phyloP scores from a whole-genome alignment of 768 basidiomycete species.

The Hygrocybe punicea region DNA sequence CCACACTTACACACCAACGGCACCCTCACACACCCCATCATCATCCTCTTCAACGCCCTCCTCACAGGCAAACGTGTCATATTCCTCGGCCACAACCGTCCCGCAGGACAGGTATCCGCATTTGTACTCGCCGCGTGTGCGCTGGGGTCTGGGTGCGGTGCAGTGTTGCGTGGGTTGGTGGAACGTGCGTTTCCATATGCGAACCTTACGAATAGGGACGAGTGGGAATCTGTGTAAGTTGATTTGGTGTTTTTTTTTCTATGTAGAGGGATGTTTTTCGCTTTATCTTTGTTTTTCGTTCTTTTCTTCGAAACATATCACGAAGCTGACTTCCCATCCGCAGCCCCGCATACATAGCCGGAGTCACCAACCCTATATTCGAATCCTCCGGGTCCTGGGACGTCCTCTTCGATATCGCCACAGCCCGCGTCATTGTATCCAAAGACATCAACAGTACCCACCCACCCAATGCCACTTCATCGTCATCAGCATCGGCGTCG shows the following conservation, averaged over 20 bases:
- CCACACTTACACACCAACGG: constrained; percentile 95
- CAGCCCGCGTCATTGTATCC: constrained; percentile 80
- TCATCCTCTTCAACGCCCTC: constrained; percentile 93
- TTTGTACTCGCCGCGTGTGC: constrained; percentile 95
- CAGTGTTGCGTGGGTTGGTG: constrained; percentile 78
- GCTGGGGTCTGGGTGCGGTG: constrained; percentile 86
- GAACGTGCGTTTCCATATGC: constrained; percentile 95
- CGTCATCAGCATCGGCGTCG: no score
- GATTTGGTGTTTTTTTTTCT: no score
- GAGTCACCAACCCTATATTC: constrained; percentile 96
- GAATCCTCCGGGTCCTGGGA: constrained; percentile 88
- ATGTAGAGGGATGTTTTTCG: no score
- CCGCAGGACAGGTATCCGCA: constrained; percentile 85
- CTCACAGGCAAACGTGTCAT: constrained; percentile 95
- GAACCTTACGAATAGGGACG: constrained; percentile 81
- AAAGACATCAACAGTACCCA: constrained; percentile 72
- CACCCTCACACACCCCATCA: constrained; percentile 85
- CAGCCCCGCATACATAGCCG: constrained; percentile 91
- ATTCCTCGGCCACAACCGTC: constrained; percentile 86
- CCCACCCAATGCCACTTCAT: constrained; percentile 42
- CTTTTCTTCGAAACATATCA: not conserved
- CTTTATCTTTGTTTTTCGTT: not conserved
- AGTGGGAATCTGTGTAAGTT: constrained; percentile 86
- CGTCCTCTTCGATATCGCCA: constrained; percentile 85
- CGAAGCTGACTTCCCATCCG: not conserved